Base-by-base conservation (phyloP, 345 rosid genomes). In the Brassica nigra region DNA sequence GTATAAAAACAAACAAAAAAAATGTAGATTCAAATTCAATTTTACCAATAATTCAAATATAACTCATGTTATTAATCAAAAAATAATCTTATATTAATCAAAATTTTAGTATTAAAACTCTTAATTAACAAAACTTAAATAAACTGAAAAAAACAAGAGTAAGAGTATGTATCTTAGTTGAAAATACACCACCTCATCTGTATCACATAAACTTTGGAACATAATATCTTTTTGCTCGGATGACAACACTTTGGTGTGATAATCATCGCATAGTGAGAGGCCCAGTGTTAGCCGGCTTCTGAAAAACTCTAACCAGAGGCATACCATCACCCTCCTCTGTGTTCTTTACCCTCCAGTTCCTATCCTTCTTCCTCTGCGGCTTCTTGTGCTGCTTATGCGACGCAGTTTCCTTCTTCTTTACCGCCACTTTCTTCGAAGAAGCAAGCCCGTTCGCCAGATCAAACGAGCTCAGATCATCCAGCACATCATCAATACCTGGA, bases 341-440 rank as follows among this genome's bases (percentile, higher is more conserved):
- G 78, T 76, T 66, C 76, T 89, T 27, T 4, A 80, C 83, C 74
- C 97, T 88, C 99, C 98, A 95, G 4, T 93, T 71, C 0, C 97
- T 84, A 83, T 93, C 91, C 76, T 95, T 93, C 76, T 85, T 93
- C 87, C 90, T 87, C 80, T 88, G 92, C 15, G 96, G 96, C 87
- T 95, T 93, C 80, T 83, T 93, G 75, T 95, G 99, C 33, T 93
- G 90, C 81, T 90, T 95, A 71, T 84, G 88, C 2, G 93, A 78
- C 2, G 84, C 88, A 1, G 55, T 86, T 28, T 85, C 52, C 83
- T 91, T 95, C 88, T 84, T 74, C 33, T 23, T 23, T 1, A 11
- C 62, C 15, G 0, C 28, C 66, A 1, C 83, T 74, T 80, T 90
- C 84, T 85, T 86, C 2, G 88, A 75, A 33, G 90, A 76, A 5